Evolutionary conservation across 208 protist species (phyloP), one percentile per base, ranked within the genome.

Genomic region (Strigomonas culicis): DNA sequence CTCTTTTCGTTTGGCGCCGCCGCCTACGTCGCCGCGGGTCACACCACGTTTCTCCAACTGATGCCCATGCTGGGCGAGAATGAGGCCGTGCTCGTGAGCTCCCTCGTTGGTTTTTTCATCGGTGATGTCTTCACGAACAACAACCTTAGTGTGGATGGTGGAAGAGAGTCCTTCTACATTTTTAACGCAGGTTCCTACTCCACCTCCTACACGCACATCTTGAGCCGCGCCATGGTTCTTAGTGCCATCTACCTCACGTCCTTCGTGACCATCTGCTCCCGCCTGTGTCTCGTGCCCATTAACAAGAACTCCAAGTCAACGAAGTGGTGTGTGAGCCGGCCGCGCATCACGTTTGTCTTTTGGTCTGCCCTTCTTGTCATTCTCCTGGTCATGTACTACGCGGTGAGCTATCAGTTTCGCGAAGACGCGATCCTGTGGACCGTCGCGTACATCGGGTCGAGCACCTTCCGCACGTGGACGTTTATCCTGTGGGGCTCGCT

Each of bases 221-320:
- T 74, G 13, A 80, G 84, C 50, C 79, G 90, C 17, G 79, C 66
- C 24, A 80, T 78, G 62, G 68, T 93, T 13, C 64, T 95, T 8
- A 80, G 59, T 36, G 62, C 82, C 27, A 84, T 92, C 46, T 86
- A 79, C 62, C 73, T 88, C 22, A 34, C 74, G 6, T 46, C 66
- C 2, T 44, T 70, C 21, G 55, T 91, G 8, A 82, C 63, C 19
- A 46, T 80, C 15, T 59, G 77, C 30, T 80, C 84, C 36, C 52
- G 65, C 17, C 84, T 60, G 55, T 92, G 86, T 47, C 67, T 78
- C 10, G 79, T 87, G 21, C 72, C 80, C 6, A 66, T 70, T 0
- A 81, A 81, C 56, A 79, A 77, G 28, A 90, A 88, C 66, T 93
- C 86, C 22, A 93, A 95, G 58, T 93, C 86, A 11, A 86, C 78